A percentile compares a stretch with the other conserved stretches of the same genome.
These are phyloP conservation scores for Rhizoclosmatium sp. DNA, from an alignment of 192 early-diverging fungal species.

Conservation along the genomic window DNA sequence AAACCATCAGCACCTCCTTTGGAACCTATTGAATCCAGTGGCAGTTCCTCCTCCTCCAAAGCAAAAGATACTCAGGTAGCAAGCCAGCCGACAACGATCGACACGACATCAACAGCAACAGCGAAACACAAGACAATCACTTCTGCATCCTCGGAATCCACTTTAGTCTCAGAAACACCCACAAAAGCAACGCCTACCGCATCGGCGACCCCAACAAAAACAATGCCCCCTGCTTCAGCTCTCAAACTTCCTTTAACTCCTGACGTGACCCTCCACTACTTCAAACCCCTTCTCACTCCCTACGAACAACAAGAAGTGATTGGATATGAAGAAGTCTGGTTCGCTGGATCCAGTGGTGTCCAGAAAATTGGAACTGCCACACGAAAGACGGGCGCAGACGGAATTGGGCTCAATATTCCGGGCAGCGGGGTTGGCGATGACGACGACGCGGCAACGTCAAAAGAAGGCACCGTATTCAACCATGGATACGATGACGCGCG, in stretches of 20 bases:
- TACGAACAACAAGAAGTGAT: constrained; percentile 91
- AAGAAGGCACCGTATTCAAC: constrained; percentile 46
- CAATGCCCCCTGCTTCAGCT: constrained; percentile 14
- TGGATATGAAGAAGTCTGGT: constrained; percentile 85
- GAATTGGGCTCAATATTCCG: constrained; percentile 65
- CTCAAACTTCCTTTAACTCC: constrained; percentile 54
- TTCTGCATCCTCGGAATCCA: not conserved
- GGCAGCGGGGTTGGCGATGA: constrained; percentile 35
- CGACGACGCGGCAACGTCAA: constrained; percentile 27
- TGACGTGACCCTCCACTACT: constrained; percentile 53
- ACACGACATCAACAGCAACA: not conserved
- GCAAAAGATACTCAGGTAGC: not conserved
- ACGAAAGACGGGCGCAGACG: constrained; percentile 65
- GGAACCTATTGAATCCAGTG: not conserved
- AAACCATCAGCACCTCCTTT: not conserved
- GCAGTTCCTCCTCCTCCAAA: not conserved
- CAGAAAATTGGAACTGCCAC: constrained; percentile 69
- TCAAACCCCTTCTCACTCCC: constrained; percentile 66
- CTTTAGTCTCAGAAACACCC: not conserved
- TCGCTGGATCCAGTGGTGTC: constrained; percentile 75
- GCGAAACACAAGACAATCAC: not conserved
- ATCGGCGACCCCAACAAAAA: constrained; percentile 1
- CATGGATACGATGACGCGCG: constrained; percentile 86
- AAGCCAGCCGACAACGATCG: not conserved
- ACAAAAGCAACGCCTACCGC: not conserved